These are phyloP conservation scores for Orbilia oligospora DNA, from an alignment of 2,329 filamentous ascomycete genomes.

Conservation along the genomic window DNA sequence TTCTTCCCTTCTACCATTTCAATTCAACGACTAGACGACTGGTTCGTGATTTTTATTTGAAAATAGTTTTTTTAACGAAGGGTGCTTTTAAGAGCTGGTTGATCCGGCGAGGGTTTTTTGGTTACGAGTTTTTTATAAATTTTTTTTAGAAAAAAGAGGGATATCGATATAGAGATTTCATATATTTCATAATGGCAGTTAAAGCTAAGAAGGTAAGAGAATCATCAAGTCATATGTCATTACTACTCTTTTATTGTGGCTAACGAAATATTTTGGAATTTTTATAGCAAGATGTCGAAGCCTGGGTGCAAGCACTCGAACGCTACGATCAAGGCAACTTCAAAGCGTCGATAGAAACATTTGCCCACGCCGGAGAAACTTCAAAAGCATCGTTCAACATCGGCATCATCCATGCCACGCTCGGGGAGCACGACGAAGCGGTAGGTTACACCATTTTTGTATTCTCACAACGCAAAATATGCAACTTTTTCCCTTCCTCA, in stretches of 20 bases:
- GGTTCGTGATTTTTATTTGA: conserved; percentile 13
- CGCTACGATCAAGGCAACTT: conserved; percentile 98
- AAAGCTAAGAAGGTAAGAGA: conserved; percentile 16
- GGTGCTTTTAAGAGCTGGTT: conserved; percentile 11
- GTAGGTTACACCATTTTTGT: conserved; percentile 72
- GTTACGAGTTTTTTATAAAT: not conserved
- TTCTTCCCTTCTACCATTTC: not conserved
- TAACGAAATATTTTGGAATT: not conserved
- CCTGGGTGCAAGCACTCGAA: conserved; percentile 91
- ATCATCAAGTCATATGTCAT: not conserved
- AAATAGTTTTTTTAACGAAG: not conserved
- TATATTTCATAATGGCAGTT: conserved; percentile 6
- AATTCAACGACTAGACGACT: conserved; percentile 22
- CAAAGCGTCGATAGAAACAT: conserved; percentile 85
- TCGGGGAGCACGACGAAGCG: conserved; percentile 97
- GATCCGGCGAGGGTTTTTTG: conserved; percentile 18
- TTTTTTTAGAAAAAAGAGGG: conserved; percentile 4
- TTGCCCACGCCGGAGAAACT: conserved; percentile 89
- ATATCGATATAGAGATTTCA: not conserved
- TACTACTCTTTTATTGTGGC: not conserved
- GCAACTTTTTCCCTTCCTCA: conserved; percentile 9
- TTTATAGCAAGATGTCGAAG: conserved; percentile 75
- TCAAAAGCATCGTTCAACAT: conserved; percentile 99
- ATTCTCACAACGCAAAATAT: conserved; percentile 39
- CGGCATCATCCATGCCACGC: conserved; percentile 95